Conservation (phyloP, 306 rosid genomes). For the Ceratonia siliqua region DNA sequence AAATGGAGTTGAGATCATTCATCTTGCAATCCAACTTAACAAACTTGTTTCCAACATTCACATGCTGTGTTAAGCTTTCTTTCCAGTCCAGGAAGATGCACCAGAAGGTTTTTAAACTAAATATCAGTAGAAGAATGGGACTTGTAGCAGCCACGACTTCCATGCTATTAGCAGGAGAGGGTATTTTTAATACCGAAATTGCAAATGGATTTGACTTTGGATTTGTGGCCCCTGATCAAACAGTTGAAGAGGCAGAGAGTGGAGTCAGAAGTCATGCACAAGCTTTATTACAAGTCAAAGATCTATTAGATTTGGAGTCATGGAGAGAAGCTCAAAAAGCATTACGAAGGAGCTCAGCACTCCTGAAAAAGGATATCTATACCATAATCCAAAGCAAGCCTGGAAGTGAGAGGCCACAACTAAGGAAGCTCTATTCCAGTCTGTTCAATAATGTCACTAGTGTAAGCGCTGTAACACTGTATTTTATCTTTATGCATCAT, state of each 20-base stretch:
- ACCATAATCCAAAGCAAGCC: conserved; percentile 68
- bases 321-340: conserved; percentile 66
- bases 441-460: conserved; percentile 51
- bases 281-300: conserved; percentile 36
- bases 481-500: background rate
- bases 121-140: conserved; percentile 39
- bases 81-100: conserved; percentile 21
- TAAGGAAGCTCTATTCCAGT: conserved; percentile 65
- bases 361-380: conserved; percentile 59
- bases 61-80: conserved; percentile 37
- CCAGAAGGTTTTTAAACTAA: conserved; percentile 30
- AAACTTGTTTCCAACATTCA: conserved; percentile 41
- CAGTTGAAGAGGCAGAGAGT: conserved; percentile 27
- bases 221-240: conserved; percentile 24
- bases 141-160: conserved; percentile 28
- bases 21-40: conserved; percentile 38
- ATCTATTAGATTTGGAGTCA: conserved; percentile 55
- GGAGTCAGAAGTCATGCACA: conserved; percentile 26
- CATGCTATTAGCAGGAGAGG: conserved; percentile 17
- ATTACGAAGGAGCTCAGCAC: conserved; percentile 54
- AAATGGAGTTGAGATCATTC: conserved; percentile 47
- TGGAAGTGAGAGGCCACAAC: conserved; percentile 57
- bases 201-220: conserved; percentile 55
- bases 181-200: conserved; percentile 13
- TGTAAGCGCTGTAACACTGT: background rate